Evolutionary conservation across 2,329 filamentous ascomycete genomes (phyloP).

Genomic region (Thielaviopsis punctulata): DNA sequence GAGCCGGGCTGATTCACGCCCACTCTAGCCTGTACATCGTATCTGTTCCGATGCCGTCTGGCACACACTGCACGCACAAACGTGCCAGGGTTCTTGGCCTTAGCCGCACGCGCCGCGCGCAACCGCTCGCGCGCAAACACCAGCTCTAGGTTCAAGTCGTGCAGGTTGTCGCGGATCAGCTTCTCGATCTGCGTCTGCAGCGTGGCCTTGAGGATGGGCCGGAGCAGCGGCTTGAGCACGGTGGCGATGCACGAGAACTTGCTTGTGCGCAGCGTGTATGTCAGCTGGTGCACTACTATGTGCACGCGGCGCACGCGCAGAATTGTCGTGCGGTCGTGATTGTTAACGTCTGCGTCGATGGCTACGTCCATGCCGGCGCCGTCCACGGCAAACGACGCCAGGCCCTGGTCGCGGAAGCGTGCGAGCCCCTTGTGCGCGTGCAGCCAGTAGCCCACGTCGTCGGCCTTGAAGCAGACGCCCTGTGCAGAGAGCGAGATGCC

Average conservation of each 20-base stretch:
- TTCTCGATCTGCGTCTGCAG: constrained; percentile 63
- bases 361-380: constrained; percentile 75
- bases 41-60: constrained; percentile 64
- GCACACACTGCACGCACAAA: constrained; percentile 70
- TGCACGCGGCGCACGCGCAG: constrained; percentile 57
- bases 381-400: constrained; percentile 73
- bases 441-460: constrained; percentile 82
- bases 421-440: constrained; percentile 61
- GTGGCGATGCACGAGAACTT: constrained; percentile 65
- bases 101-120: constrained; percentile 64
- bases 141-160: constrained; percentile 66
- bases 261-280: constrained; percentile 58
- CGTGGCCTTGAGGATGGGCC: constrained; percentile 61
- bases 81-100: constrained; percentile 20
- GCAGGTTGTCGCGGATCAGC: constrained; percentile 52
- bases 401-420: constrained; percentile 62
- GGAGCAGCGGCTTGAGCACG: constrained; percentile 68
- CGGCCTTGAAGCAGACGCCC: constrained; percentile 73
- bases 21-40: constrained; percentile 58
- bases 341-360: constrained; percentile 67
- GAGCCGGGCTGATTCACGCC: constrained; percentile 26
- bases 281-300: constrained; percentile 73
- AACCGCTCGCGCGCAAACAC: constrained; percentile 75
- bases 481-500: constrained; percentile 45
- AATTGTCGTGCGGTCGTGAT: constrained; percentile 63